Evolutionary conservation across 331 rosid genomes (phyloP), one percentile per base, ranked within the genome.

Genomic region (Ulmus americana): DNA sequence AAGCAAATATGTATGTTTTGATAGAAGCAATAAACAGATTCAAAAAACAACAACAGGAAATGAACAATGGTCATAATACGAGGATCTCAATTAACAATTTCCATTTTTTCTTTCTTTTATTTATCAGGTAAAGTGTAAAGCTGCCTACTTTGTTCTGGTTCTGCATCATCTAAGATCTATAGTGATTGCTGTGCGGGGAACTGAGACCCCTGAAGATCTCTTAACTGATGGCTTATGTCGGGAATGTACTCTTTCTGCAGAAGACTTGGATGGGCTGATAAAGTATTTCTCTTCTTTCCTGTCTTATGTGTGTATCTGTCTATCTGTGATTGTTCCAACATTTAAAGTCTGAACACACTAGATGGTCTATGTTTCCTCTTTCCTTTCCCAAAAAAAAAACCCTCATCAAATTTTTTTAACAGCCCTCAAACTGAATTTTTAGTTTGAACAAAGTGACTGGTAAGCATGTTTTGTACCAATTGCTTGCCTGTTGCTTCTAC

Each of bases 201-300:
- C 97, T 63, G 96, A 91, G 86, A 91, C 96, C 64, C 96, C 96
- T 7, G 97, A 91, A 82, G 97, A 91, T 79, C 86, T 91, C 48
- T 80, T 91, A 67, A 91, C 95, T 4, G 95, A 88, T 67, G 95
- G 97, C 45, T 65, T 91, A 80, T 82, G 96, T 75, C 81, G 77
- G 79, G 95, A 88, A 65, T 88, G 92, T 68, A 8, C 71, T 70
- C 85, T 91, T 70, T 84, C 95, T 67, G 62, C 71, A 14, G 82
- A 82, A 55, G 97, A 91, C 69, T 76, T 91, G 90, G 82, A 82
- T 74, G 97, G 95, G 61, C 77, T 91, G 85, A 83, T 84, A 53
- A 84, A 81, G 96, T 91, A 72, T 62, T 48, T 76, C 67, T 68
- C 79, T 68, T 79, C 59, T 69, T 62, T 61, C 48, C 50, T 18